Base-by-base conservation (phyloP, 73 alveolate species). In the Uronychia binucleata region DNA sequence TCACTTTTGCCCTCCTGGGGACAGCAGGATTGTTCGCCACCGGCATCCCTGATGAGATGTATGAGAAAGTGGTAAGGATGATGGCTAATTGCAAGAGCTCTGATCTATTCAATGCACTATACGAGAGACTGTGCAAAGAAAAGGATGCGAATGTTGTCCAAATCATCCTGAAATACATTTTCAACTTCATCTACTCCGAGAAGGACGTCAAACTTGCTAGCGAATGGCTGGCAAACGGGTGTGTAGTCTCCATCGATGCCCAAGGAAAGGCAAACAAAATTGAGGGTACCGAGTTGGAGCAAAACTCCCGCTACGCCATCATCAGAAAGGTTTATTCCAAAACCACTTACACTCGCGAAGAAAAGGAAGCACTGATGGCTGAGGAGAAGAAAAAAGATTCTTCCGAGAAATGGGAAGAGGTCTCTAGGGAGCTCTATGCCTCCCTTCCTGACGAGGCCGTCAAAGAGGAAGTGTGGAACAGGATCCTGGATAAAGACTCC, bases 391-490 rank as follows among this genome's bases (percentile, higher is more conserved):
- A 80, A 26, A 83, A 81, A 11, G 94, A 88, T 74, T 74, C 81
- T 28, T 79, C 89, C 1, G 94, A 88, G 59, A 27, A 31, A 5
- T 81, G 85, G 0, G 58, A 35, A 35, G 29, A 46, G 46, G 58
- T 59, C 11, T 74, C 78, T 5, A 34, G 1, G 34, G 28, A 58
- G 14, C 82, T 90, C 57, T 31, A 81, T 27, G 94, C 94, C 29
- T 75, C 60, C 30, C 67, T 88, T 0, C 94, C 94, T 30, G 82
- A 32, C 31, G 46, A 87, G 8, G 87, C 74, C 27, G 29, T n/a
- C 27, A 88, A 88, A 75, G 83, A 33, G 14, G 78, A 74, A 31
- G 82, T 82, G n/a, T 88, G 90, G 89, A 58, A 30, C 28, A 27
- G 31, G 33, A 33, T 88, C 30, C 31, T 35, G 34, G 86, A 81